These are phyloP conservation scores for Penicillium sp. DNA, from an alignment of 2,329 filamentous ascomycete species.

Conservation along the genomic window DNA sequence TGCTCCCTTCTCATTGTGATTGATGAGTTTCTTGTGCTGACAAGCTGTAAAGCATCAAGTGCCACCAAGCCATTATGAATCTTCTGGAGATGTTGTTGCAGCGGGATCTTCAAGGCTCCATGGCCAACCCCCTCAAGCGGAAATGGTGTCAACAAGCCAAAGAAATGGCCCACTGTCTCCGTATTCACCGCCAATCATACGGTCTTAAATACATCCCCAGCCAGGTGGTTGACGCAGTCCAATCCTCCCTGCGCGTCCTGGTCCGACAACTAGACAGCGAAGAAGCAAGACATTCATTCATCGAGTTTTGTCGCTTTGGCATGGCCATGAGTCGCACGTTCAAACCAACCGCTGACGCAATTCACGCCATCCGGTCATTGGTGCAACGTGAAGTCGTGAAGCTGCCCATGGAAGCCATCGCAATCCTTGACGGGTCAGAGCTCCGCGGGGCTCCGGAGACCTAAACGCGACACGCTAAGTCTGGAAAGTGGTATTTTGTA, in stretches of 20 bases:
- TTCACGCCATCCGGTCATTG: slow-evolving; percentile 21
- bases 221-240: slow-evolving; percentile 24
- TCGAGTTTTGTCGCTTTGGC: slow-evolving; percentile 26
- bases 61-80: slow-evolving; percentile 23
- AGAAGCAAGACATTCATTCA: slow-evolving; percentile 22
- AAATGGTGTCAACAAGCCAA: slow-evolving; percentile 18
- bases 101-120: slow-evolving; percentile 11
- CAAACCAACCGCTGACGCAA: slow-evolving; percentile 18
- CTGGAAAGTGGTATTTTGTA: neutral
- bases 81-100: slow-evolving; percentile 24
- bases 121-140: slow-evolving; percentile 9
- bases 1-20: neutral
- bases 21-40: slow-evolving; percentile 9
- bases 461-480: neutral
- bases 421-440: slow-evolving; percentile 18
- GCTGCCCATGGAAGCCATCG: slow-evolving; percentile 22
- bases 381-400: slow-evolving; percentile 10
- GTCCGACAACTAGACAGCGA: slow-evolving; percentile 18
- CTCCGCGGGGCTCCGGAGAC: neutral
- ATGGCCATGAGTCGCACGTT: slow-evolving; percentile 24
- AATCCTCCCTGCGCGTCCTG: slow-evolving; percentile 21
- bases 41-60: slow-evolving; percentile 23
- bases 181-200: slow-evolving; percentile 25
- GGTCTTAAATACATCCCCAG: slow-evolving; percentile 28
- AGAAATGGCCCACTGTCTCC: slow-evolving; percentile 27